Evolutionary conservation across 1,139 yeast species (phyloP).

Genomic region (Pichia sp.): DNA sequence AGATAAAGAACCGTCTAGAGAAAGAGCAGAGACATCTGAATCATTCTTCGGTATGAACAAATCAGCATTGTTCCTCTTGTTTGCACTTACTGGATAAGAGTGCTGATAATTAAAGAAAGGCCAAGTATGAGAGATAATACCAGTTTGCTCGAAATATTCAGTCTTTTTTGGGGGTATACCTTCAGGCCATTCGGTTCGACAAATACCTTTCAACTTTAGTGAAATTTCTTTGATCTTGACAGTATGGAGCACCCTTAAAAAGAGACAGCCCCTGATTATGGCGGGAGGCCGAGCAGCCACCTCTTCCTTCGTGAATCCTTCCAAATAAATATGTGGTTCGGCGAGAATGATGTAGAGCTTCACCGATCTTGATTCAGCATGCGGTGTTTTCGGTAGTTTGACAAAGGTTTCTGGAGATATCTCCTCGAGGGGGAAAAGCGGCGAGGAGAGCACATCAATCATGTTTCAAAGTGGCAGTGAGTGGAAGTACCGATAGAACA

Average conservation of each 20-base stretch:
- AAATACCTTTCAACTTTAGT: slow-evolving; percentile 60
- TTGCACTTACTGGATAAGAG: slow-evolving; percentile 22
- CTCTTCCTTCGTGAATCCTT: slow-evolving; percentile 70
- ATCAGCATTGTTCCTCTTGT: slow-evolving; percentile 52
- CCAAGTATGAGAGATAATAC: slow-evolving; percentile 79
- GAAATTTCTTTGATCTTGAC: slow-evolving; percentile 65
- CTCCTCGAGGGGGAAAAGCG: slow-evolving; percentile 29
- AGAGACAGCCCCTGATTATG: slow-evolving; percentile 73
- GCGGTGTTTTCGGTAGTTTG: slow-evolving; percentile 44
- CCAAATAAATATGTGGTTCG: slow-evolving; percentile 71
- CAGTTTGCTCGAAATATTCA: slow-evolving; percentile 57
- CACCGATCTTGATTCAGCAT: slow-evolving; percentile 40
- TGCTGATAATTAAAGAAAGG: slow-evolving; percentile 57
- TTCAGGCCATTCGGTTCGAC: slow-evolving; percentile 96
- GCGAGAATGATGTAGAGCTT: slow-evolving; percentile 57
- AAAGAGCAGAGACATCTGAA: slow-evolving; percentile 28
- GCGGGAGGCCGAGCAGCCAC: slow-evolving; percentile 70
- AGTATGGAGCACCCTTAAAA: slow-evolving; percentile 64
- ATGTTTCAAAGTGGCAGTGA: not conserved
- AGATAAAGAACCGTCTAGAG: slow-evolving; percentile 24
- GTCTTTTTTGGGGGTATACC: slow-evolving; percentile 88
- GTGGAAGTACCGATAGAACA: no score
- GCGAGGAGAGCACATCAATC: slow-evolving; percentile 21
- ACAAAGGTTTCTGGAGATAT: slow-evolving; percentile 31
- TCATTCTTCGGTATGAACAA: slow-evolving; percentile 33